Base-by-base conservation (phyloP, 192 early-diverging fungal species). In the Rhizophagus sp. region DNA sequence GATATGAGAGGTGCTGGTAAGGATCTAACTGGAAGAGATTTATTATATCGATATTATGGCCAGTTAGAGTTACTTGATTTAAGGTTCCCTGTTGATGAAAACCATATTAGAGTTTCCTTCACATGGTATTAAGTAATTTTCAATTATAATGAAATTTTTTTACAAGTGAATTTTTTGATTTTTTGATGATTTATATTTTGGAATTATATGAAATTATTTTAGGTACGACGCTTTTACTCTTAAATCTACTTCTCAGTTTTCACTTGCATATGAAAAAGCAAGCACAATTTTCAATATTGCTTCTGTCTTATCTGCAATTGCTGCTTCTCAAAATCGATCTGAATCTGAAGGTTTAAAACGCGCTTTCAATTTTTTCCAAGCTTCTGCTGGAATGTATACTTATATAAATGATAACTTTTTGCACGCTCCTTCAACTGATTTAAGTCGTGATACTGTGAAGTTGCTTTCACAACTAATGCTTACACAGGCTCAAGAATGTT, bases 381-480 rank as follows among this genome's bases (percentile, higher is more conserved):
- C 93, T 6, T 92, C 96, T 1, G 98, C 98, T n/a, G 96, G 95
- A 30, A 91, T 96, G 68, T 97, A 96, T 85, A 86, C 92, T 52
- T 98, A 94, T 83, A 98, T 99, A 86, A 98, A 95, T 85, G 96
- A 99, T 79, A 99, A 97, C 85, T 99, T 99, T 84, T 85, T 98
- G 73, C 98, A 99, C 80, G 95, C 98, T 27, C 98, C 98, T 0
- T 96, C 95, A 10, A 87, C 92, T 4, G 98, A 99, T 84, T 83
- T 99, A 63, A 94, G 95, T 75, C 88, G 95, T 39, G 96, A 98
- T 63, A 94, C 95, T 3, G 93, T 98, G 73, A 96, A 95, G 73
- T 87, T 94, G 67, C 83, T 99, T 19, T 88, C 88, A 25, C 89
- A 94, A 44, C 85, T 97, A 69, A 97, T 97, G 96, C 85, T 98